Evolutionary conservation across 352 stramenopile genomes (phyloP), one percentile per base, ranked within the genome.

Genomic region (Albugo laibachii): DNA sequence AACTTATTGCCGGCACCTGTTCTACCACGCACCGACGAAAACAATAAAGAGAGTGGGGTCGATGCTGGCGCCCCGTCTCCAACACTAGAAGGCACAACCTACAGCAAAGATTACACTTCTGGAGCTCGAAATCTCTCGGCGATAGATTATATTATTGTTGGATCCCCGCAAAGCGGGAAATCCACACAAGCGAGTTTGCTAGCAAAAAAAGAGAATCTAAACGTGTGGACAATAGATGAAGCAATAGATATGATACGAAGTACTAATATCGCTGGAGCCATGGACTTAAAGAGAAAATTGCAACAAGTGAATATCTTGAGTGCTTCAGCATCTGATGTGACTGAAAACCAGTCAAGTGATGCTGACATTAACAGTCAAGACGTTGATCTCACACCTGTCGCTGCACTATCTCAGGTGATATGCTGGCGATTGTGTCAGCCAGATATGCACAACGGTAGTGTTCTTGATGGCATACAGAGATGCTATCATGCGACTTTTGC

Each of bases 81-180:
- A 8, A 31, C 8, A 31, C 3, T 31, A 31, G 24, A 31, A 31
- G 24, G 24, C 3, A 39, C 48, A n/a, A 10, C 38, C 1, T 5
- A 19, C 5, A 39, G 35, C 27, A 46, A 11, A 13, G 2, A 43
- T 4, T 10, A 47, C 4, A 34, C 16, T 10, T 18, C 14, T 0
- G 49, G 41, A 12, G 34, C 11, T 12, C 35, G 8, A 48, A 24
- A 43, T 43, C 38, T 8, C 8, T 24, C 38, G 16, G 38, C 38
- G 16, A 44, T 72, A 16, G 81, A 95, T 50, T 84, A 91, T 50
- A 57, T 95, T 46, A 46, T 95, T 13, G 41, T 92, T 5, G 83
- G 84, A 0, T 80, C 83, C 16, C 66, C 76, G 16, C 58, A 62
- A 6, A 86, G 62, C 16, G 83, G 84, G 1, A 88, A 85, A 24